phyloP scores from a whole-genome alignment of 139 green algal genomes.

The Ettlia oleoabundans region DNA sequence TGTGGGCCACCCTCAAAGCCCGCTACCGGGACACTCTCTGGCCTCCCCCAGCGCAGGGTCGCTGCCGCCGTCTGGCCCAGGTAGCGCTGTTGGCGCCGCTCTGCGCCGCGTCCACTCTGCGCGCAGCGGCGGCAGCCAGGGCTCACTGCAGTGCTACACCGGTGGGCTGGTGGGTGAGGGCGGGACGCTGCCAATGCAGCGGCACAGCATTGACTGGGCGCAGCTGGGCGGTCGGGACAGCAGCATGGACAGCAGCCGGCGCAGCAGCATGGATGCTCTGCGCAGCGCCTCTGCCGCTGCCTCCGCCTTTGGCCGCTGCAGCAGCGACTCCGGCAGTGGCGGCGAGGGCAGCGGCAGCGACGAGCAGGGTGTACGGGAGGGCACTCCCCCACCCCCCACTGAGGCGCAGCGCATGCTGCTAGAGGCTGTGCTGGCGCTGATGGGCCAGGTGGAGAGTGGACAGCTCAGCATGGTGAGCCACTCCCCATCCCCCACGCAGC shows the following conservation, averaged over 20 bases:
- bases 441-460: constrained; percentile 17
- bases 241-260: constrained; percentile 7
- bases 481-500: too few species aligned
- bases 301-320: not conserved
- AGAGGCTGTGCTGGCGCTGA: constrained; percentile 24
- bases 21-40: not conserved
- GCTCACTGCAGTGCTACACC: constrained; percentile 25
- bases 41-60: not conserved
- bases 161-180: not conserved
- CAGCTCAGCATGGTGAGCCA: constrained; percentile 27
- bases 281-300: not conserved
- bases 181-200: too few species aligned
- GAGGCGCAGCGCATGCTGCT: constrained; percentile 30
- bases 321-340: constrained; percentile 11
- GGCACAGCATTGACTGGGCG: constrained; percentile 4
- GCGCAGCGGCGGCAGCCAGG: constrained; percentile 9
- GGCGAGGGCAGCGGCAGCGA: not conserved
- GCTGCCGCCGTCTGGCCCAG: too few species aligned
- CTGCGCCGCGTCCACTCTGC: constrained; percentile 8
- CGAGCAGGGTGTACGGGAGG: not conserved
- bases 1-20: too few species aligned
- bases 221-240: not conserved
- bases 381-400: not conserved
- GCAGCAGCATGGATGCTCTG: constrained; percentile 4
- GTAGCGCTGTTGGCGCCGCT: too few species aligned